phyloP scores from a whole-genome alignment of 2,329 filamentous ascomycete species.

The Davidsoniella virescens region DNA sequence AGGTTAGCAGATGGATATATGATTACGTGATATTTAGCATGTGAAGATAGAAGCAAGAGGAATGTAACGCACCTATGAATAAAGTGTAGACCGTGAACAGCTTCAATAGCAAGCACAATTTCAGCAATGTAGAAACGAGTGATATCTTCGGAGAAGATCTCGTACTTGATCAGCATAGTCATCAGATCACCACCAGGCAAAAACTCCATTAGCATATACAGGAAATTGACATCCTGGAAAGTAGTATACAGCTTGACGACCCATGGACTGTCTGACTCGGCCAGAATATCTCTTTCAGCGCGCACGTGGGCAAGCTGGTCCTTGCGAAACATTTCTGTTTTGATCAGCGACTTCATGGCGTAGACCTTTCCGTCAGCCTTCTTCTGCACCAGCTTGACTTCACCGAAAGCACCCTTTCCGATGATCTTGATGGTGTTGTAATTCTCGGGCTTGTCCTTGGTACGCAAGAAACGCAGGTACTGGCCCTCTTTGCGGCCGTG shows the following conservation, averaged over 20 bases:
- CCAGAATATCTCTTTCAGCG: slow-evolving; percentile 91
- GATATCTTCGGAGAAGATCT: slow-evolving; percentile 98
- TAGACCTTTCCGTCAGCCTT: slow-evolving; percentile 95
- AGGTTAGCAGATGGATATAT: background rate
- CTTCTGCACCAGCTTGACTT: slow-evolving; percentile 94
- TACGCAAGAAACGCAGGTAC: slow-evolving; percentile 85
- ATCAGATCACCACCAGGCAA: slow-evolving; percentile 94
- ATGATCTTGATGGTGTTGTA: slow-evolving; percentile 97
- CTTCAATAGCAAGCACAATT: slow-evolving; percentile 94
- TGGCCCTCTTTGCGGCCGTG: slow-evolving; percentile 79
- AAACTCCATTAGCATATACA: slow-evolving; percentile 99
- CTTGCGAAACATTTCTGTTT: slow-evolving; percentile 99
- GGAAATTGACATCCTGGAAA: slow-evolving; percentile 88
- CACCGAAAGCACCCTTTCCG: slow-evolving; percentile 95
- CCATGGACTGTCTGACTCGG: slow-evolving; percentile 98
- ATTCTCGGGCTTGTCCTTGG: slow-evolving; percentile 83
- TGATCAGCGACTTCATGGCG: slow-evolving; percentile 94
- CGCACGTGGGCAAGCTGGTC: slow-evolving; percentile 95
- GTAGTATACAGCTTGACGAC: slow-evolving; percentile 97
- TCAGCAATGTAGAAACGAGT: slow-evolving; percentile 99
- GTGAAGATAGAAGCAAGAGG: background rate
- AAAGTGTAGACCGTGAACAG: slow-evolving; percentile 93
- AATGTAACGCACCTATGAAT: slow-evolving; percentile 66
- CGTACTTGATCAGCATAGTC: slow-evolving; percentile 99
- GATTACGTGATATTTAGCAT: background rate